Percentiles rank a stretch among this genome's conserved stretches.
phyloP scores from a whole-genome alignment of 1,139 yeast species.

The Candida sanyaensis region DNA sequence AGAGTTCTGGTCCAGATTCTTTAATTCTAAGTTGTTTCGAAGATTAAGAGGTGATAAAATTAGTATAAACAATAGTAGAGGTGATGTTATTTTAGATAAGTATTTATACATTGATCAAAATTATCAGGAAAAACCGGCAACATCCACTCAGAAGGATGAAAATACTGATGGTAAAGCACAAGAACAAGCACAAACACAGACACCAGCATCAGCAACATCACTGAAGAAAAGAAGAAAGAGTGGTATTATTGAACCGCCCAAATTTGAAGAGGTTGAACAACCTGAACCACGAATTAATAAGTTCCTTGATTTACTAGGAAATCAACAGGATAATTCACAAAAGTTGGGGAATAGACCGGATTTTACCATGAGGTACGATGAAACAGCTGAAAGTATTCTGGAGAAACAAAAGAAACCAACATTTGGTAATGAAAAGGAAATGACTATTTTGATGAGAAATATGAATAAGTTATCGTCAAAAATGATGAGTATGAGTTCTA shows the following conservation, averaged over 20 bases:
- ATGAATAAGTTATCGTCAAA: conserved; percentile 87
- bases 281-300: conserved; percentile 41
- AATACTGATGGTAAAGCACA: conserved; percentile 14
- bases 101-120: conserved; percentile 65
- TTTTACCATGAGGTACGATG: conserved; percentile 81
- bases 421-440: conserved; percentile 43
- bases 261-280: background rate
- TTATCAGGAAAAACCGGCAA: conserved; percentile 15
- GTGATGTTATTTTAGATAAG: conserved; percentile 83
- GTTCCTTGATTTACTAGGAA: conserved; percentile 75
- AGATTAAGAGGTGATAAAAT: conserved; percentile 88
- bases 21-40: conserved; percentile 84
- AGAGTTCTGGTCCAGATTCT: conserved; percentile 96
- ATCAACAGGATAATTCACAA: conserved; percentile 78
- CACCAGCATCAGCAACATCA: conserved; percentile 2
- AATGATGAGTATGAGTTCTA: conserved; percentile 59
- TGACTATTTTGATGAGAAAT: conserved; percentile 75
- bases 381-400: conserved; percentile 25
- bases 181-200: too few species aligned
- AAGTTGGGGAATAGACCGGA: conserved; percentile 82
- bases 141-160: conserved; percentile 10
- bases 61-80: conserved; percentile 64
- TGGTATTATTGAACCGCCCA: conserved; percentile 1
- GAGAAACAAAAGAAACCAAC: conserved; percentile 1
- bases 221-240: conserved; percentile 4